phyloP scores from a whole-genome alignment of 169 alveolate genomes.

The Cryptosporidium sp. region DNA sequence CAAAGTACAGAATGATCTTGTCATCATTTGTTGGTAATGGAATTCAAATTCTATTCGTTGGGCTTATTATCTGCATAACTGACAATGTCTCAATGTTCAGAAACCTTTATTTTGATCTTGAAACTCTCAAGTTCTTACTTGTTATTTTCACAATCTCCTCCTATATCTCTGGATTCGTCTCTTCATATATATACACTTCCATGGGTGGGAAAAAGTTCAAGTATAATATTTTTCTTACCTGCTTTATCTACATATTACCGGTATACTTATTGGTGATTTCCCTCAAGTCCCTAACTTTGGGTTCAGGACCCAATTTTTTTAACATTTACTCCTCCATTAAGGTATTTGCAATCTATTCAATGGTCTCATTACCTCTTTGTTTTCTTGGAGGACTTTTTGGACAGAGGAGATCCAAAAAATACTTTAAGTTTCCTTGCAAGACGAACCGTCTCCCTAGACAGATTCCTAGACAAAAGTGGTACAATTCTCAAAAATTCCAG shows the following conservation, averaged over 20 bases:
- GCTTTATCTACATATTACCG: conserved; percentile 53
- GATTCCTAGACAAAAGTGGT: conserved; percentile 73
- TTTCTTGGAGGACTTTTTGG: conserved; percentile 69
- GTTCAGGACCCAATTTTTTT: conserved; percentile 8
- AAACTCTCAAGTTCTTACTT: conserved; percentile 42
- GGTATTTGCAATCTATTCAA: conserved; percentile 22
- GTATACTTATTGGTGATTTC: conserved; percentile 33
- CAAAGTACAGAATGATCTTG: conserved; percentile 67
- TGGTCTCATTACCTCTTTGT: conserved; percentile 60
- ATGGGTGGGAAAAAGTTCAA: conserved; percentile 70
- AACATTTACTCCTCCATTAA: conserved; percentile 35
- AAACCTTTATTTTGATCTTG: conserved; percentile 21
- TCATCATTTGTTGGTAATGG: conserved; percentile 71
- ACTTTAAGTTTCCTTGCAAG: conserved; percentile 63
- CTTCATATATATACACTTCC: conserved; percentile 58
- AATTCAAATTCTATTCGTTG: conserved; percentile 56
- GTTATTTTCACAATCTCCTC: conserved; percentile 43
- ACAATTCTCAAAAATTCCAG: conserved; percentile 58
- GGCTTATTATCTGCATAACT: conserved; percentile 41
- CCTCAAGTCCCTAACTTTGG: conserved; percentile 37
- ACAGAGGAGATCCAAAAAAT: conserved; percentile 21
- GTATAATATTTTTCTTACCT: conserved; percentile 44
- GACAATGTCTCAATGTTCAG: conserved; percentile 59
- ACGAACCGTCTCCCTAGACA: conserved; percentile 72
- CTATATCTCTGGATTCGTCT: conserved; percentile 52